Evolutionary conservation across 1,139 yeast genomes (phyloP).

Genomic region (Blastobotrys capitulatus): DNA sequence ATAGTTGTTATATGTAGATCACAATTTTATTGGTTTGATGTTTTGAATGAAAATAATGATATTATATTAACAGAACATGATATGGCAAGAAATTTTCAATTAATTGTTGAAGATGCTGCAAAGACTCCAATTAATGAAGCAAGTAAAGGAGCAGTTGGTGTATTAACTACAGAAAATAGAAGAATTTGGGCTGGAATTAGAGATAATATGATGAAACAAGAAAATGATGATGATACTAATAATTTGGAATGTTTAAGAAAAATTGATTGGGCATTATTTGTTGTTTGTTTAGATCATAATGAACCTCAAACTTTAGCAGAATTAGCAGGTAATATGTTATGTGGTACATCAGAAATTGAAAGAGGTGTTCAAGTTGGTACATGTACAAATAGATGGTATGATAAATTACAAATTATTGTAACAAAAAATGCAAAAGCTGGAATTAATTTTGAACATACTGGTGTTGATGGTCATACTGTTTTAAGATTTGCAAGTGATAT

Average conservation of each 20-base stretch:
- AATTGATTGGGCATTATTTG: slow-evolving; percentile 74
- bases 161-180: slow-evolving; percentile 82
- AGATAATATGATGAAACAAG: slow-evolving; percentile 41
- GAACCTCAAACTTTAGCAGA: slow-evolving; percentile 61
- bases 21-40: slow-evolving; percentile 93
- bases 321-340: slow-evolving; percentile 74
- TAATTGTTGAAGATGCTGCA: slow-evolving; percentile 68
- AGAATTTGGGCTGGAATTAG: slow-evolving; percentile 79
- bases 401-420: slow-evolving; percentile 80
- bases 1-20: slow-evolving; percentile 80
- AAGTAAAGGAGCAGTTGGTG: slow-evolving; percentile 82
- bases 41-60: slow-evolving; percentile 65
- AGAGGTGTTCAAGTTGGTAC: slow-evolving; percentile 90
- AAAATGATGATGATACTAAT: slow-evolving; percentile 21
- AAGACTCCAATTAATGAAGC: slow-evolving; percentile 56
- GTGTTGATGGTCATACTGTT: slow-evolving; percentile 94
- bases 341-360: slow-evolving; percentile 75
- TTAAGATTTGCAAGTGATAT: slow-evolving; percentile 83
- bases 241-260: slow-evolving; percentile 69
- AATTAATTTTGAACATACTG: slow-evolving; percentile 89
- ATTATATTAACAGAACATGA: slow-evolving; percentile 68
- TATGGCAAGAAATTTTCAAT: slow-evolving; percentile 65
- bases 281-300: slow-evolving; percentile 76
- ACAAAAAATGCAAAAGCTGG: slow-evolving; percentile 94
- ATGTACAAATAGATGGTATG: slow-evolving; percentile 93